Evolutionary conservation across 2,329 filamentous ascomycete species (phyloP).

Genomic region (Ophiostoma perfectum): DNA sequence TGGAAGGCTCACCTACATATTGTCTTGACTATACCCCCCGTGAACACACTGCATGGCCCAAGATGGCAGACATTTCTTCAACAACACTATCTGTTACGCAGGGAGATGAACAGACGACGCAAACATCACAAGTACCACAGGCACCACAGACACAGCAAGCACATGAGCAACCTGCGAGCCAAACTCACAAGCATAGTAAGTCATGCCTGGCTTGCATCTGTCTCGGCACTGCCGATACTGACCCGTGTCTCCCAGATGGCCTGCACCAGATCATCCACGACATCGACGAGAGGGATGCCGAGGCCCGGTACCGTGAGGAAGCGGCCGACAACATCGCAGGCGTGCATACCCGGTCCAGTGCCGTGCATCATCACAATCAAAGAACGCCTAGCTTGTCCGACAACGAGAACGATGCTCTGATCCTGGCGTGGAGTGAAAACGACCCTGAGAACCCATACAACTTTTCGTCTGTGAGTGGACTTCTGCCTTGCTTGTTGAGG

Average conservation of each 20-base stretch:
- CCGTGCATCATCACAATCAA: not conserved
- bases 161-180: not conserved
- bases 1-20: not conserved
- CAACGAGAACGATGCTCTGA: conserved; percentile 30
- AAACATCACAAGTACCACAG: not conserved
- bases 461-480: conserved; percentile 35
- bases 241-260: conserved; percentile 12
- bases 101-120: not conserved
- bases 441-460: conserved; percentile 52
- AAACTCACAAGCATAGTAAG: not conserved
- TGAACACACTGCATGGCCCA: not conserved
- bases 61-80: conserved; percentile 15
- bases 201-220: not conserved
- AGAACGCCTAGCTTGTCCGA: conserved; percentile 24
- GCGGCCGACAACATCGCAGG: conserved; percentile 20
- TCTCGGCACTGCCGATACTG: not conserved
- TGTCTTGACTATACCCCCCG: not conserved
- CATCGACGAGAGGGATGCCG: conserved; percentile 24
- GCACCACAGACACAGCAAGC: not conserved
- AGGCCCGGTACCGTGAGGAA: conserved; percentile 24
- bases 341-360: not conserved
- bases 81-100: conserved; percentile 12
- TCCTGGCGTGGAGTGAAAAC: conserved; percentile 44
- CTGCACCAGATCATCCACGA: conserved; percentile 19
- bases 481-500: not conserved